phyloP scores from a whole-genome alignment of 805 yeast genomes.

The Candida maesae region DNA sequence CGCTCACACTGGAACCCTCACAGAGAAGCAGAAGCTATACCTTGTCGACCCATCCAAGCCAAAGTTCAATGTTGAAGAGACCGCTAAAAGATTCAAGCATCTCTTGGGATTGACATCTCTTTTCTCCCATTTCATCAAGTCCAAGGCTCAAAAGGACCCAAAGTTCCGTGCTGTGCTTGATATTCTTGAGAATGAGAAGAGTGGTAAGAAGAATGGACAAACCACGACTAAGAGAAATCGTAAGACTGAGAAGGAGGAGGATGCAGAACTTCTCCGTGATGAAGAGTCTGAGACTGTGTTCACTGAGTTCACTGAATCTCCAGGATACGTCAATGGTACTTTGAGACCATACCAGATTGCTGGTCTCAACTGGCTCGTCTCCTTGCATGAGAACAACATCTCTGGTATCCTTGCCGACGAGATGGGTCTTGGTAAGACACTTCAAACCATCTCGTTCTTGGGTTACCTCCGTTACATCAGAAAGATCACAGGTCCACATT shows the following conservation, averaged over 20 bases:
- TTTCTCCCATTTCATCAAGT: constrained; percentile 64
- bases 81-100: constrained; percentile 65
- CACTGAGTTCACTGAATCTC: constrained; percentile 80
- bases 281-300: constrained; percentile 35
- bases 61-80: constrained; percentile 51
- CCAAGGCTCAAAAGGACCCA: constrained; percentile 60
- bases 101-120: constrained; percentile 60
- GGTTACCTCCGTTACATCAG: constrained; percentile 67
- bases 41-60: constrained; percentile 33
- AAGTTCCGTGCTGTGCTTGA: constrained; percentile 50
- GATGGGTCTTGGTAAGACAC: constrained; percentile 82
- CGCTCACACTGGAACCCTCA: not conserved
- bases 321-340: constrained; percentile 62
- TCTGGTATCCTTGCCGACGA: constrained; percentile 82
- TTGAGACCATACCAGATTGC: constrained; percentile 75
- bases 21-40: constrained; percentile 26
- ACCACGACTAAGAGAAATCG: constrained; percentile 52
- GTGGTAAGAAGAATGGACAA: constrained; percentile 16
- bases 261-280: constrained; percentile 62
- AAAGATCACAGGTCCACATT: constrained; percentile 63
- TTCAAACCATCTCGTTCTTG: constrained; percentile 67
- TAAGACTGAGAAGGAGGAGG: constrained; percentile 78
- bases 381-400: constrained; percentile 61
- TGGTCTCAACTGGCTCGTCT: constrained; percentile 76
- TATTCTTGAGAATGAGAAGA: constrained; percentile 31